Conservation (phyloP, 2,329 filamentous ascomycete genomes). For the Periconia macrospinosa region DNA sequence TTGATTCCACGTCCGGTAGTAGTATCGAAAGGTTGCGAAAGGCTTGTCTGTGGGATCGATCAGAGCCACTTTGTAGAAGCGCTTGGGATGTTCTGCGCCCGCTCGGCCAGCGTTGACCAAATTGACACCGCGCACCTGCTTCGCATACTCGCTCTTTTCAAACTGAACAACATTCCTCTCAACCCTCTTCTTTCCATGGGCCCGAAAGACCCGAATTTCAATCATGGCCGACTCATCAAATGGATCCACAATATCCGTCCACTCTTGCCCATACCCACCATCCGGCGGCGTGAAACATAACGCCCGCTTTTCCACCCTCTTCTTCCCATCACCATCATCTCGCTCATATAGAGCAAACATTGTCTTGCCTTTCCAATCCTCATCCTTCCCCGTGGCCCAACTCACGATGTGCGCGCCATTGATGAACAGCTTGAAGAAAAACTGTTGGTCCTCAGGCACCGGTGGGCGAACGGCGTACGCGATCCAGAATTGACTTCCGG, state of each 20-base stretch:
- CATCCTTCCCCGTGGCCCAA: conserved; percentile 48
- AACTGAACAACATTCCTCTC: conserved; percentile 30
- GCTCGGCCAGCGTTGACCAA: conserved; percentile 43
- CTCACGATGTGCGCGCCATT: conserved; percentile 43
- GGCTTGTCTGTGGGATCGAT: conserved; percentile 53
- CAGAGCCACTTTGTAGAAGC: conserved; percentile 54
- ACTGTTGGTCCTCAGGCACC: conserved; percentile 35
- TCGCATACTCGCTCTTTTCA: conserved; percentile 20
- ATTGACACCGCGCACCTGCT: conserved; percentile 23
- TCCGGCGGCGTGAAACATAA: conserved; percentile 41
- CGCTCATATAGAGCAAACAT: conserved; percentile 49
- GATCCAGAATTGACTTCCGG: conserved; percentile 49
- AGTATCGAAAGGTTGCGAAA: conserved; percentile 50
- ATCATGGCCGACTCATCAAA: conserved; percentile 35
- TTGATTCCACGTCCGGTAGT: conserved; percentile 38
- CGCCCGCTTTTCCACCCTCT: conserved; percentile 44
- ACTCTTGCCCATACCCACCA: conserved; percentile 6
- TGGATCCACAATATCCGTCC: conserved; percentile 12
- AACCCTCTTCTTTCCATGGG: conserved; percentile 44
- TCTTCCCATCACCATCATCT: conserved; percentile 29
- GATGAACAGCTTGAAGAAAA: conserved; percentile 52
- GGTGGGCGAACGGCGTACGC: conserved; percentile 39
- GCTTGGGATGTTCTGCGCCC: conserved; percentile 43
- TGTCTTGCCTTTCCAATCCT: conserved; percentile 48
- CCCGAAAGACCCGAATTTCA: conserved; percentile 48